These are phyloP conservation scores for Nakaseomyces uthaithaninus DNA, from an alignment of 1,139 yeast species.

Conservation along the genomic window DNA sequence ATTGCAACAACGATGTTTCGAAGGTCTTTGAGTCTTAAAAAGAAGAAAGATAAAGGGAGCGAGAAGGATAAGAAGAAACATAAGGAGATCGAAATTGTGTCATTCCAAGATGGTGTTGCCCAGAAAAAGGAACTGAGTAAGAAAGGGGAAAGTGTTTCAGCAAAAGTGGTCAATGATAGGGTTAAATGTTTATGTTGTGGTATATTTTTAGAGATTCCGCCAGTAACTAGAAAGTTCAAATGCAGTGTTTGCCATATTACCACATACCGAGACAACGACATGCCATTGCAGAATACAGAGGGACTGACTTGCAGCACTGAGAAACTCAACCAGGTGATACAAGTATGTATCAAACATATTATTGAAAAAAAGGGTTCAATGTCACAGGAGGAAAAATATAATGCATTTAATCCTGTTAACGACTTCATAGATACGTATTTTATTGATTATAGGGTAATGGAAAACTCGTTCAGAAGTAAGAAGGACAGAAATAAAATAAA, in stretches of 20 bases:
- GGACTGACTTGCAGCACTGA: background rate
- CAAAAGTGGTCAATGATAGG: background rate
- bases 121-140: background rate
- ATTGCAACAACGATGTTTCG: background rate
- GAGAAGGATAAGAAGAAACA: background rate
- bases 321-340: background rate
- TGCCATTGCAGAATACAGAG: background rate
- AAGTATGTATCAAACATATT: background rate
- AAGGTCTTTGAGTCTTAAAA: background rate
- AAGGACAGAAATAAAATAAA: conserved; percentile 28
- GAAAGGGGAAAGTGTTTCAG: background rate
- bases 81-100: background rate
- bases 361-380: background rate
- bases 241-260: conserved; percentile 53
- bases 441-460: background rate
- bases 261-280: conserved; percentile 8
- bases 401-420: conserved; percentile 4
- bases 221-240: conserved; percentile 40
- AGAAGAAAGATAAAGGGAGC: background rate
- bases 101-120: background rate
- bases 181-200: conserved; percentile 47
- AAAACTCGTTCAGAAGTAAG: background rate
- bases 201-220: conserved; percentile 44
- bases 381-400: conserved; percentile 5
- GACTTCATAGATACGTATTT: background rate